Base-by-base conservation (phyloP, 2,329 filamentous ascomycete species). In the Sporothrix mexicana region DNA sequence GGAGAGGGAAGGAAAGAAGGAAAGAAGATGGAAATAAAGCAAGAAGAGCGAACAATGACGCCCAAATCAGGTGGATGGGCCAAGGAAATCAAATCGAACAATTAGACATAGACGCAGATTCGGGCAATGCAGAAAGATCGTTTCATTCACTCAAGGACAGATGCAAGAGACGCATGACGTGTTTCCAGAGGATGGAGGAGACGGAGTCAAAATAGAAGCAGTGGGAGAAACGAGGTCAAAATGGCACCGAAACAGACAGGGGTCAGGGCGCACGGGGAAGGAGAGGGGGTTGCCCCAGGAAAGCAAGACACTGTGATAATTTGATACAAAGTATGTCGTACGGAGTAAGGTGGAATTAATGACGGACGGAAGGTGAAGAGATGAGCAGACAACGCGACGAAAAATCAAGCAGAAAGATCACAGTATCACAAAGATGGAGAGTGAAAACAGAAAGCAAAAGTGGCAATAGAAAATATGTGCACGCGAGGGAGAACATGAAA, bases 91-190 rank as follows among this genome's bases (percentile, higher is more conserved):
- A 66, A 20, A 25, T 47, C 47, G 53, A 30, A 68, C 47, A 41
- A 53, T n/a, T 25, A 68, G 23, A 36, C 47, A 20, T 15, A 36
- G n/a, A 66, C 23, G 43, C 61, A 47, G 13, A 36, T 20, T 49
- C 12, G 41, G 6, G 30, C 30, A 36, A 66, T 49, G 61, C 61
- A 47, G 43, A 15, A 64, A 8, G 41, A 25, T 6, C 13, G 20
- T 13, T 45, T 20, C 41, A 47, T 6, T 30, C 13, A 49, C 47
- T 47, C 45, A 12, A 49, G 10, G 20, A 47, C 61, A 20, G 51
- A 30, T 51, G 45, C 43, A 51, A 36, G 64, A 30, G 64, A 66
- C 43, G 64, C 41, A 68, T 53, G 66, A 68, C 66, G 66, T 68
- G 66, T 68, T 53, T 68, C 17, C 45, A 36, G 64, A n/a, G 23